A percentile compares a stretch with the other conserved stretches of the same genome.
Evolutionary conservation across 2,329 filamentous ascomycete species (phyloP).

Genomic region (Claviceps monticola): DNA sequence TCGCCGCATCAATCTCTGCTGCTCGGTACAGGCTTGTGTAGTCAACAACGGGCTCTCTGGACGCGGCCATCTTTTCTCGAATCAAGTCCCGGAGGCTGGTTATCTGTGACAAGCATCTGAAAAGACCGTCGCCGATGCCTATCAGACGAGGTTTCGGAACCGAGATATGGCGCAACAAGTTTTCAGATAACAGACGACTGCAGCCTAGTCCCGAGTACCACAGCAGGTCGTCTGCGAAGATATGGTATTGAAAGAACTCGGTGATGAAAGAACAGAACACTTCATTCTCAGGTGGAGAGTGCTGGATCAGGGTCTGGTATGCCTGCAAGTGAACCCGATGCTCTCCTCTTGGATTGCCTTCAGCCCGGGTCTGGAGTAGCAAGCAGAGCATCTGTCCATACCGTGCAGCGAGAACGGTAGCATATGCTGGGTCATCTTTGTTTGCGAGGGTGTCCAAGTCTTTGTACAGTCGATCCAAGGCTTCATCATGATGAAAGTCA

Average conservation of each 20-base stretch:
- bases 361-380: constrained; percentile 41
- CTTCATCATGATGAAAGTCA: constrained; percentile 40
- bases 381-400: constrained; percentile 52
- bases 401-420: constrained; percentile 36
- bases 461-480: constrained; percentile 36
- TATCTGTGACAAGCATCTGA: constrained; percentile 65
- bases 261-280: constrained; percentile 52
- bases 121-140: constrained; percentile 71
- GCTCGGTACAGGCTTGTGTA: constrained; percentile 60
- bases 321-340: constrained; percentile 70
- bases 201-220: constrained; percentile 28
- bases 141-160: constrained; percentile 47
- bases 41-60: constrained; percentile 55
- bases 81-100: constrained; percentile 64
- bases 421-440: constrained; percentile 29
- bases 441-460: constrained; percentile 29
- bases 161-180: constrained; percentile 27
- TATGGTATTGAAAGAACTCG: constrained; percentile 78
- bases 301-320: constrained; percentile 57
- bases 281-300: constrained; percentile 46
- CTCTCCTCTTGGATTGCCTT: constrained; percentile 46
- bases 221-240: constrained; percentile 49
- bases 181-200: constrained; percentile 26
- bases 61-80: constrained; percentile 47
- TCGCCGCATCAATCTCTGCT: constrained; percentile 59